Percentiles rank a stretch among this genome's conserved stretches.
phyloP scores from a whole-genome alignment of 768 basidiomycete genomes.

The Hygrophoropsis aurantiaca region DNA sequence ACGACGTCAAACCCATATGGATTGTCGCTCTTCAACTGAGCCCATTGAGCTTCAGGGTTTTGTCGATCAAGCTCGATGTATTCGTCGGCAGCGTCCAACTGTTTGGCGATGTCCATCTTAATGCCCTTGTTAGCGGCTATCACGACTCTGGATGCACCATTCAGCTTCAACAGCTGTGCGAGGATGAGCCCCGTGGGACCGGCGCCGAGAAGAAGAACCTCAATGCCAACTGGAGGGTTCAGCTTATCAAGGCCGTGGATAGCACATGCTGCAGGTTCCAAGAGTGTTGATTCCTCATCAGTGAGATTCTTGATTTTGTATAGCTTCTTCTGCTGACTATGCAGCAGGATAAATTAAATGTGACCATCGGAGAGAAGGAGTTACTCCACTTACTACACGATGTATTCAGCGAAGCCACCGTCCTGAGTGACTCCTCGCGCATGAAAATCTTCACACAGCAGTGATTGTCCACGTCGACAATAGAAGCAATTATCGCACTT shows the following conservation, averaged over 20 bases:
- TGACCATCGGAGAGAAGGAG: background rate
- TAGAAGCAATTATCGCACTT: constrained; percentile 87
- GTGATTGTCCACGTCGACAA: constrained; percentile 79
- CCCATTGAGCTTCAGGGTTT: constrained; percentile 38
- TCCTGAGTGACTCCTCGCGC: constrained; percentile 77
- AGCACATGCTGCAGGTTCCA: constrained; percentile 44
- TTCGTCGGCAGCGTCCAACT: constrained; percentile 37
- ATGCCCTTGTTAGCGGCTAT: constrained; percentile 38
- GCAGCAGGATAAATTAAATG: background rate
- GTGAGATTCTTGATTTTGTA: constrained; percentile 42
- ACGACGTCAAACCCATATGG: constrained; percentile 48
- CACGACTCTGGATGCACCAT: constrained; percentile 19
- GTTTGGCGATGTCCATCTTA: constrained; percentile 42
- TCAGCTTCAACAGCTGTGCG: constrained; percentile 38
- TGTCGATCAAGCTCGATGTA: constrained; percentile 42
- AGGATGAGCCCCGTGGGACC: constrained; percentile 44
- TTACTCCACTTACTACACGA: constrained; percentile 62
- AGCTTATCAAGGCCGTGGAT: constrained; percentile 47
- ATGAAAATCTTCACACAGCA: constrained; percentile 84
- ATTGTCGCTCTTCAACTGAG: constrained; percentile 38
- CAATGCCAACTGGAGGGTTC: constrained; percentile 37
- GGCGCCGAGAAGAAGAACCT: constrained; percentile 42
- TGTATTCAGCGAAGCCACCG: constrained; percentile 90
- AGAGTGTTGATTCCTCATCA: constrained; percentile 40
- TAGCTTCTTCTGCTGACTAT: constrained; percentile 50